Percentiles rank a stretch among this genome's conserved stretches.
Conservation (phyloP, 2,329 filamentous ascomycete genomes). For the Neocatenulostroma microsporum region DNA sequence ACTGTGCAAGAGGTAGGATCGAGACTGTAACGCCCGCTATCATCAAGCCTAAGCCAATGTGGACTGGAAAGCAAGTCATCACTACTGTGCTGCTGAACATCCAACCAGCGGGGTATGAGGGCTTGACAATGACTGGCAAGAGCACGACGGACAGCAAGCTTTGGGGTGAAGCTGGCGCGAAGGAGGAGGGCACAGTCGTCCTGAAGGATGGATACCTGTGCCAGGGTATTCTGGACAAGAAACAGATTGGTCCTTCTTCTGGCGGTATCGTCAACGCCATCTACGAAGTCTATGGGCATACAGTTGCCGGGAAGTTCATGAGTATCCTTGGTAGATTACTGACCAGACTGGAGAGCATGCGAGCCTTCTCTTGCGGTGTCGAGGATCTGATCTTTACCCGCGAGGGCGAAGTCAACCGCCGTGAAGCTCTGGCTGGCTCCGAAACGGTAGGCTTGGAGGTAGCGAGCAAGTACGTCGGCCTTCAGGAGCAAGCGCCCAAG, state of each 20-base stretch:
- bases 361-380: constrained; percentile 94
- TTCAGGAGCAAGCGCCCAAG: constrained; percentile 57
- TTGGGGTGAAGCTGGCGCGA: constrained; percentile 58
- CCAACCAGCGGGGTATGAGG: constrained; percentile 64
- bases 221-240: constrained; percentile 88
- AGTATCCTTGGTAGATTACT: constrained; percentile 83
- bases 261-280: constrained; percentile 87
- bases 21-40: constrained; percentile 73
- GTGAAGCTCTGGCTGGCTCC: constrained; percentile 60
- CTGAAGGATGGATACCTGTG: constrained; percentile 83
- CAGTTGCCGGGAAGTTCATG: constrained; percentile 75
- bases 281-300: constrained; percentile 87
- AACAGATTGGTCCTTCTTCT: constrained; percentile 78
- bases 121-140: constrained; percentile 70
- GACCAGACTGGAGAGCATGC: constrained; percentile 84
- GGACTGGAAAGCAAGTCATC: constrained; percentile 96
- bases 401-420: constrained; percentile 65
- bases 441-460: constrained; percentile 66
- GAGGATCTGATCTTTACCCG: constrained; percentile 84
- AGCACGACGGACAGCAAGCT: constrained; percentile 69
- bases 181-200: constrained; percentile 72
- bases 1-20: constrained; percentile 75
- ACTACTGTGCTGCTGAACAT: constrained; percentile 92
- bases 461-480: constrained; percentile 78
- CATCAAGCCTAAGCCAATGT: constrained; percentile 69